Evolutionary conservation across 768 basidiomycete species (phyloP).

Genomic region (Auricularia heimuer): DNA sequence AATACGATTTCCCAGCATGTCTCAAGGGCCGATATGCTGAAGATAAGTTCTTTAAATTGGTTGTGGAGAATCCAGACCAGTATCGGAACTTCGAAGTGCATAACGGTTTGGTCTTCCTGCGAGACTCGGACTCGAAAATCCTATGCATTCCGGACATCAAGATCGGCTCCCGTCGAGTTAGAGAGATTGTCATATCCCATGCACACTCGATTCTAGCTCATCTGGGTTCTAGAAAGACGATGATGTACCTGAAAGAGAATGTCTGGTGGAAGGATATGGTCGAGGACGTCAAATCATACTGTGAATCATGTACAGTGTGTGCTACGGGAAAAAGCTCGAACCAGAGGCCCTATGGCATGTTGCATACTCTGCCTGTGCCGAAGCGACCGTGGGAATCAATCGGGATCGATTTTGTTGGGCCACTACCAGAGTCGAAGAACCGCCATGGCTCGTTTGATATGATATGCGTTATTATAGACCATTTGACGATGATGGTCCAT

Average conservation of each 20-base stretch:
- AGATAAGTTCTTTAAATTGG: slow-evolving; percentile 18
- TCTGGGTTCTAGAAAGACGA: slow-evolving; percentile 22
- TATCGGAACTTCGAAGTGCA: slow-evolving; percentile 8
- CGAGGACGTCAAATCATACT: slow-evolving; percentile 18
- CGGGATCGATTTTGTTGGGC: slow-evolving; percentile 19
- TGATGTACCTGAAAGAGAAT: neutral
- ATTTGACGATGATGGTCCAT: slow-evolving; percentile 16
- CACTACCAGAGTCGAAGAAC: slow-evolving; percentile 17
- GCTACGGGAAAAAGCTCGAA: slow-evolving; percentile 12
- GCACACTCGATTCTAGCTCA: slow-evolving; percentile 31
- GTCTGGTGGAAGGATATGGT: slow-evolving; percentile 32
- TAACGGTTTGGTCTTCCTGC: slow-evolving; percentile 8
- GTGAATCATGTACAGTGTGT: slow-evolving; percentile 19
- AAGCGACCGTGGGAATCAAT: slow-evolving; percentile 6
- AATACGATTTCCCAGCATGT: slow-evolving; percentile 6
- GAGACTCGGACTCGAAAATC: neutral
- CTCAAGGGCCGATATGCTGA: slow-evolving; percentile 13
- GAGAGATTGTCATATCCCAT: slow-evolving; percentile 11
- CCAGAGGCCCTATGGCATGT: slow-evolving; percentile 16
- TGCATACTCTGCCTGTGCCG: slow-evolving; percentile 17
- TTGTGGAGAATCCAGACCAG: slow-evolving; percentile 11
- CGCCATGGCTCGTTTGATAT: slow-evolving; percentile 15
- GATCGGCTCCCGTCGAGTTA: slow-evolving; percentile 1
- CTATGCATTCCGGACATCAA: slow-evolving; percentile 11
- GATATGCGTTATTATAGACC: slow-evolving; percentile 19